These are phyloP conservation scores for Leccinum obscurum DNA, from an alignment of 768 basidiomycete species.

Conservation along the genomic window DNA sequence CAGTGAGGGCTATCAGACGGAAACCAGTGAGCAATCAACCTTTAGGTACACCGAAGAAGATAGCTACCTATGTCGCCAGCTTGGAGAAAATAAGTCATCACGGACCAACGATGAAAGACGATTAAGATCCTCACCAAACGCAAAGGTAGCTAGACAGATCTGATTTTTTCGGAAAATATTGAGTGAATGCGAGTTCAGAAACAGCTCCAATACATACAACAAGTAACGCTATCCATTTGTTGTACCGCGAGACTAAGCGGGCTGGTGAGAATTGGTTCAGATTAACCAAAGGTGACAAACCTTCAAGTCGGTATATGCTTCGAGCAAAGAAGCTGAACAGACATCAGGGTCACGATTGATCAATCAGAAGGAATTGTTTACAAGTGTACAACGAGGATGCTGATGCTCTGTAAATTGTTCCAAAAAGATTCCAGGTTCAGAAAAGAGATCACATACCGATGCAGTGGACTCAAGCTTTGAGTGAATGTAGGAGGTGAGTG, in stretches of 20 bases:
- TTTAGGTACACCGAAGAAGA: not conserved
- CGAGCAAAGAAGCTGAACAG: slow-evolving; percentile 12
- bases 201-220: slow-evolving; percentile 7
- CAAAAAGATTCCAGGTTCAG: not conserved
- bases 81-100: not conserved
- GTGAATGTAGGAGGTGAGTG: not conserved
- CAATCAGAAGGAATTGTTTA: not conserved
- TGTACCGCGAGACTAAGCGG: slow-evolving; percentile 8
- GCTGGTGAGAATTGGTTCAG: not conserved
- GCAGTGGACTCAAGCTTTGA: slow-evolving; percentile 15
- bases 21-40: not conserved
- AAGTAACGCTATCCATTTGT: slow-evolving; percentile 9
- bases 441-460: slow-evolving; percentile 8
- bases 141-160: slow-evolving; percentile 4
- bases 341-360: not conserved
- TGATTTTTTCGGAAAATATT: not conserved
- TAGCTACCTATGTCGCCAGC: slow-evolving; percentile 11
- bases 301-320: slow-evolving; percentile 9
- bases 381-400: slow-evolving; percentile 18
- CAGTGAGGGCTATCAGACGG: slow-evolving; percentile 5
- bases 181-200: not conserved
- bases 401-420: slow-evolving; percentile 1
- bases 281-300: not conserved
- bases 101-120: not conserved
- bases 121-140: slow-evolving; percentile 8